Base-by-base conservation (phyloP, 2,329 filamentous ascomycete species). In the Ophiostoma sp. region DNA sequence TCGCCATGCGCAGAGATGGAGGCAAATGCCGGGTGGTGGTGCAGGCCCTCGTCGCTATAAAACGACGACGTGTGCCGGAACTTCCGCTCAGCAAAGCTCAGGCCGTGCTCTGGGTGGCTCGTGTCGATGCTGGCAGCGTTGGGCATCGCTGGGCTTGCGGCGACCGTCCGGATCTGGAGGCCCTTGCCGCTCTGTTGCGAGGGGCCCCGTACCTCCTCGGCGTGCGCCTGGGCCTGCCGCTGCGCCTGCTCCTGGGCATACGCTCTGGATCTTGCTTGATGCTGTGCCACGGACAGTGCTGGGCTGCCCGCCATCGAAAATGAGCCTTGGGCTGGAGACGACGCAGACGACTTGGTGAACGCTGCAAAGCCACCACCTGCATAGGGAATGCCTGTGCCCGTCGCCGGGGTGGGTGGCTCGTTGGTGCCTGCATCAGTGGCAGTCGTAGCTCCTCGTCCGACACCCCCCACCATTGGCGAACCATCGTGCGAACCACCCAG, bases 31-130 rank as follows among this genome's bases (percentile, higher is more conserved):
- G 60, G 16, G 60, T 42, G 60, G 14, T 42, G 40, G 5, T 18
- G 60, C 60, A 18, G 60, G 16, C 14, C 18, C n/a, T 64, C 63
- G 64, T 69, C 69, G 40, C 41, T 63, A 18, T 70, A 69, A 45
- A 55, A 68, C 1, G 66, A 70, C 44, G 69, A 69, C 40, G 49
- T 42, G 41, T 65, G 67, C 4, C 67, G 66, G 60, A 66, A 66
- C 45, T 64, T 60, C 62, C 55, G 42, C 42, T 66, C 66, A 0
- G 8, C 18, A 5, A 67, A 16, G 7, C 65, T 65, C 27, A 64
- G 27, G 2, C 63, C 69, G 16, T 49, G n/a, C 41, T 65, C 65
- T 7, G 45, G 45, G 14, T 67, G 47, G 47, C n/a, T 64, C 12
- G 14, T 58, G 7, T 41, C 44, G 4, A 38, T 49, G 9, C n/a